phyloP scores from a whole-genome alignment of 345 rosid species.

The Syzygium aqueum region DNA sequence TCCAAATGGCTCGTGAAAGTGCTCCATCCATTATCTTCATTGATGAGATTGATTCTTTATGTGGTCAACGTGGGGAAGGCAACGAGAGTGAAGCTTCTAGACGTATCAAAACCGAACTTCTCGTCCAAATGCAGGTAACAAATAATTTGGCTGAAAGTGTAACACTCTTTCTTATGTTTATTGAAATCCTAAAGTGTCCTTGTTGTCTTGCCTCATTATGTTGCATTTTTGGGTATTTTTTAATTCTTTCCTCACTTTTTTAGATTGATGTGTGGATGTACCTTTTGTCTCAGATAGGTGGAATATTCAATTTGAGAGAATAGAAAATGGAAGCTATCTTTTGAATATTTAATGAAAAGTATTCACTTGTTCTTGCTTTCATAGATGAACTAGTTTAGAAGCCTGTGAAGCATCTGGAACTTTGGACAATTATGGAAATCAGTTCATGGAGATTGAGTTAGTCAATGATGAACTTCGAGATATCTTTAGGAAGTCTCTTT shows the following conservation, averaged over 20 bases:
- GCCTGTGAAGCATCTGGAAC: neutral
- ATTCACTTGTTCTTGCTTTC: neutral
- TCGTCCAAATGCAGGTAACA: conserved; percentile 95
- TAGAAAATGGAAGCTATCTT: neutral
- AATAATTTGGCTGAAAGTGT: neutral
- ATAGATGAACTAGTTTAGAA: neutral
- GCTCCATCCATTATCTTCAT: conserved; percentile 85
- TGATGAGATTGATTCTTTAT: conserved; percentile 91
- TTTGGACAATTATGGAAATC: neutral
- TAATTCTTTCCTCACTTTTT: neutral
- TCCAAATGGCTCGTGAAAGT: conserved; percentile 95
- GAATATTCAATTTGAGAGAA: neutral
- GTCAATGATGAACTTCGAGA: neutral
- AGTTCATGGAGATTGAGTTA: neutral
- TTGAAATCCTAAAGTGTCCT: neutral
- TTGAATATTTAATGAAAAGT: neutral
- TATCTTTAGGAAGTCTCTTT: neutral
- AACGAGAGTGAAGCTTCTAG: conserved; percentile 96
- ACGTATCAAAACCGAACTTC: conserved; percentile 95
- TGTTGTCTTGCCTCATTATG: neutral
- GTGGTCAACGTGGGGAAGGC: conserved; percentile 94
- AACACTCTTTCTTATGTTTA: neutral
- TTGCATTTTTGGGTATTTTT: neutral
- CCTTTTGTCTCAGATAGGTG: neutral
- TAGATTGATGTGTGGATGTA: neutral